phyloP scores from a whole-genome alignment of 108 stramenopile species.

The Chaetoceros muelleri region DNA sequence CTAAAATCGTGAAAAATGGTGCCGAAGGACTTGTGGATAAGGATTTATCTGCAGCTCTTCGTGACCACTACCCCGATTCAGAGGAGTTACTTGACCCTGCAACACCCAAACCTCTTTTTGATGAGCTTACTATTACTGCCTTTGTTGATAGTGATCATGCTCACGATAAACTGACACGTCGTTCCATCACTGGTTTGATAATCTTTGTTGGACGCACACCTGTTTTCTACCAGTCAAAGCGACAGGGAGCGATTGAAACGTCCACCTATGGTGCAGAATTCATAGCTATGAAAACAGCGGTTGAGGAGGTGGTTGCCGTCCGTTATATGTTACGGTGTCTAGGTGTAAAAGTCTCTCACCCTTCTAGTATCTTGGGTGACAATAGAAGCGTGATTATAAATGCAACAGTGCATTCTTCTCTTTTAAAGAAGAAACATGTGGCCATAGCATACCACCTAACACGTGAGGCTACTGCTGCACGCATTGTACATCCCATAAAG shows the following conservation, averaged over 20 bases:
- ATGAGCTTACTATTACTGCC: too few relatives aligned
- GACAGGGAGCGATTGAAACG: slow-evolving; percentile 3
- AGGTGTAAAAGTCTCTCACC: slow-evolving; percentile 20
- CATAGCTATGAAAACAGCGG: slow-evolving; percentile 4
- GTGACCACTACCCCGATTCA: too few relatives aligned
- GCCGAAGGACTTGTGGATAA: too few relatives aligned
- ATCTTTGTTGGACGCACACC: slow-evolving; percentile 6
- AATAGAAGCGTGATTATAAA: slow-evolving; percentile 7
- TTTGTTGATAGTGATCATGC: slow-evolving; percentile 18
- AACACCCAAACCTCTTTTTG: too few relatives aligned
- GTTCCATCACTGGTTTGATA: slow-evolving; percentile 14
- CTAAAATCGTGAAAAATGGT: too few relatives aligned
- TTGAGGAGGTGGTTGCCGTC: slow-evolving; percentile 23
- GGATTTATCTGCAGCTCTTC: too few relatives aligned
- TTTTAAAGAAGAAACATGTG: slow-evolving; percentile 6
- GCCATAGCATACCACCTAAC: too few relatives aligned
- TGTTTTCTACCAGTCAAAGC: slow-evolving; percentile 1
- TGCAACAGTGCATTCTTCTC: slow-evolving; percentile 2
- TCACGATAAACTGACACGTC: slow-evolving; percentile 12
- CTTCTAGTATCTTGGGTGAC: slow-evolving; percentile 20
- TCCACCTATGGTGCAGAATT: slow-evolving; percentile 9
- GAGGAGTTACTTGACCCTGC: too few relatives aligned
- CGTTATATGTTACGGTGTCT: slow-evolving; percentile 22
- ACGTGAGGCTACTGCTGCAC: too few relatives aligned
- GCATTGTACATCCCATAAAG: background rate